Evolutionary conservation across 2,329 filamentous ascomycete genomes (phyloP).

Genomic region (Biscogniauxia sp.): DNA sequence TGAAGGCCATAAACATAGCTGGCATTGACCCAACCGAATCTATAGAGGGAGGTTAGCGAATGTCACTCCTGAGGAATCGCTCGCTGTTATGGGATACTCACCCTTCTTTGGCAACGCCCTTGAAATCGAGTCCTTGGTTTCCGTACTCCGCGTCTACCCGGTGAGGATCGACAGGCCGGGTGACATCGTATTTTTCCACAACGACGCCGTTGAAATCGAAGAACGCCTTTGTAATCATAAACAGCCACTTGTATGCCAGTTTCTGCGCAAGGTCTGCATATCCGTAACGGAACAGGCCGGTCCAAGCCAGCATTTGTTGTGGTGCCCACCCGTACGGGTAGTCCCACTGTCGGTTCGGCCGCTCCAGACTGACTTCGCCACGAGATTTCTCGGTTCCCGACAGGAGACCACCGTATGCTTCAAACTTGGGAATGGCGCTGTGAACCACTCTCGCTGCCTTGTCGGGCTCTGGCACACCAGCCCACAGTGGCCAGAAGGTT

Average conservation of each 20-base stretch:
- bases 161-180: slow-evolving; percentile 83
- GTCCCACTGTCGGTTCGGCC: slow-evolving; percentile 97
- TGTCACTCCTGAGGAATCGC: slow-evolving; percentile 1
- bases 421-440: slow-evolving; percentile 81
- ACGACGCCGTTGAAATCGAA: slow-evolving; percentile 98
- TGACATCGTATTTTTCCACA: slow-evolving; percentile 98
- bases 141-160: slow-evolving; percentile 96
- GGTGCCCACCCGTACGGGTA: slow-evolving; percentile 98
- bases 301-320: slow-evolving; percentile 98
- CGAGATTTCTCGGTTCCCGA: slow-evolving; percentile 89
- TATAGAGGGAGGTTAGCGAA: slow-evolving; percentile 37
- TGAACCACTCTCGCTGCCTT: slow-evolving; percentile 83
- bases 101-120: slow-evolving; percentile 94
- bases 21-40: slow-evolving; percentile 98
- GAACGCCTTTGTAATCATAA: slow-evolving; percentile 98
- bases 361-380: slow-evolving; percentile 72
- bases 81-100: slow-evolving; percentile 48
- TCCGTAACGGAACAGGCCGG: slow-evolving; percentile 84
- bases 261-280: slow-evolving; percentile 88
- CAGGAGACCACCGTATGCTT: slow-evolving; percentile 81
- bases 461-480: slow-evolving; percentile 77
- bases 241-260: slow-evolving; percentile 92
- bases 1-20: slow-evolving; percentile 93
- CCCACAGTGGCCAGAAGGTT: slow-evolving; percentile 97
- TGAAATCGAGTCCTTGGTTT: slow-evolving; percentile 93